Percentiles rank a stretch among this genome's conserved stretches.
phyloP scores from a whole-genome alignment of 495 filamentous ascomycete species.

The Aspergillus incahuasiensis region DNA sequence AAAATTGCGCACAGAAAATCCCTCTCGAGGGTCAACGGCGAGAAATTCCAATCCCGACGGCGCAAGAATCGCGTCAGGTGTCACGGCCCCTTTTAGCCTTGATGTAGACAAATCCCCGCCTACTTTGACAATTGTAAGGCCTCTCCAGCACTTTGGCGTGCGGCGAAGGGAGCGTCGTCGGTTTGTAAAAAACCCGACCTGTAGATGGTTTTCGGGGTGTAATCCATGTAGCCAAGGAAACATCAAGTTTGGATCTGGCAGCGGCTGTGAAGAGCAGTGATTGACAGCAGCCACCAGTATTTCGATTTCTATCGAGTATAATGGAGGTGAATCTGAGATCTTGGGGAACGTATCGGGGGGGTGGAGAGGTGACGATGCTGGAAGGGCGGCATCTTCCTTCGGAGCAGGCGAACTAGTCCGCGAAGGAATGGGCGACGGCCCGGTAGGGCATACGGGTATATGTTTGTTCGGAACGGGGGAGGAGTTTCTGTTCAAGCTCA shows the following conservation, averaged over 20 bases:
- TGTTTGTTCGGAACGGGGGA: conserved; percentile 85
- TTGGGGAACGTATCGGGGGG: conserved; percentile 62
- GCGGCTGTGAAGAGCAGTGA: conserved; percentile 65
- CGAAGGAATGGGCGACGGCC: conserved; percentile 57
- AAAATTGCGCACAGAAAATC: conserved; percentile 86
- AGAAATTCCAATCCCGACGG: conserved; percentile 36
- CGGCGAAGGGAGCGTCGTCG: conserved; percentile 66
- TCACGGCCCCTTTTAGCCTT: conserved; percentile 80
- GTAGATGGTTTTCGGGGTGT: conserved; percentile 83
- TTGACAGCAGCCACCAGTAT: conserved; percentile 68
- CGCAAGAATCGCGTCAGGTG: conserved; percentile 70
- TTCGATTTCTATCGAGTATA: conserved; percentile 69
- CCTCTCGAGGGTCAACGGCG: conserved; percentile 75
- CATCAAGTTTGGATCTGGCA: conserved; percentile 76
- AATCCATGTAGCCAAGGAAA: conserved; percentile 98
- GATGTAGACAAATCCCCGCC: conserved; percentile 71
- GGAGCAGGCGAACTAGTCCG: conserved; percentile 44
- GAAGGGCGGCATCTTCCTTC: conserved; percentile 42
- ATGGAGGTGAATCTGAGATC: conserved; percentile 51
- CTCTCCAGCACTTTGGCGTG: conserved; percentile 74
- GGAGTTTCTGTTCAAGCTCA: conserved; percentile 41
- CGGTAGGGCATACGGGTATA: conserved; percentile 77
- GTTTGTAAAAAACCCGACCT: conserved; percentile 81
- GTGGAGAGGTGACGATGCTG: conserved; percentile 64
- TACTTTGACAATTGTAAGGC: conserved; percentile 83